Conservation (phyloP, 2,329 filamentous ascomycete species). For the Colletotrichum sansevieriae region DNA sequence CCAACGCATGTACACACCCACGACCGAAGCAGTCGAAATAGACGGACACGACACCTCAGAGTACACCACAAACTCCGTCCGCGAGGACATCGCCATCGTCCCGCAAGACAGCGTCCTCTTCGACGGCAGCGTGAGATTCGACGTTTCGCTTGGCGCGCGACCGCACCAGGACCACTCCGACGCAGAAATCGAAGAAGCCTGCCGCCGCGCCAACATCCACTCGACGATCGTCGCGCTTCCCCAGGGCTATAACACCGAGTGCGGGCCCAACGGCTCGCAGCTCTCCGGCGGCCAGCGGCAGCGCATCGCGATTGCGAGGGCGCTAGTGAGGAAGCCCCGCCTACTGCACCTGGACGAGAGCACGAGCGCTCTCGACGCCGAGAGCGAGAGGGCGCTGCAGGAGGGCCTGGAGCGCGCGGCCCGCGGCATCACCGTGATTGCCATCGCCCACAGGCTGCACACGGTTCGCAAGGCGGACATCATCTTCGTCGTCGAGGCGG, state of each 20-base stretch:
- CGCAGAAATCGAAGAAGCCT: slow-evolving; percentile 67
- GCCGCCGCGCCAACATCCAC: slow-evolving; percentile 70
- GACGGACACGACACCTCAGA: slow-evolving; percentile 61
- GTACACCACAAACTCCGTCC: slow-evolving; percentile 53
- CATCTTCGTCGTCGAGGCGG: slow-evolving; percentile 64
- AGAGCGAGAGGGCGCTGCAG: slow-evolving; percentile 70
- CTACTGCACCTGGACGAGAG: slow-evolving; percentile 79
- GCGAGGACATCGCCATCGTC: slow-evolving; percentile 55
- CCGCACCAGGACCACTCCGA: slow-evolving; percentile 60
- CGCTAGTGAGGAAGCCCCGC: slow-evolving; percentile 72
- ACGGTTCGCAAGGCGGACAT: slow-evolving; percentile 58
- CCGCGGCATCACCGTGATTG: slow-evolving; percentile 56
- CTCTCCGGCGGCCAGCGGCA: slow-evolving; percentile 80
- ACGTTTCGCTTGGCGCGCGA: slow-evolving; percentile 55
- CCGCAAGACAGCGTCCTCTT: slow-evolving; percentile 58
- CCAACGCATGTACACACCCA: slow-evolving; percentile 63
- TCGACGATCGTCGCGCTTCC: slow-evolving; percentile 68
- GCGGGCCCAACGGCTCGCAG: slow-evolving; percentile 73
- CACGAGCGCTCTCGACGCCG: slow-evolving; percentile 75
- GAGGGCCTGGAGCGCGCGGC: slow-evolving; percentile 66
- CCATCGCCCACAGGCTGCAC: slow-evolving; percentile 59
- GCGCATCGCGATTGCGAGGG: slow-evolving; percentile 76
- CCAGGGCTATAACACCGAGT: slow-evolving; percentile 67
- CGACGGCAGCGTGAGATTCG: slow-evolving; percentile 56
- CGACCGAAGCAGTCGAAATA: slow-evolving; percentile 57